Evolutionary conservation across 257 asterid species (phyloP), one percentile per base, ranked within the genome.

Genomic region (Salvia hispanica): DNA sequence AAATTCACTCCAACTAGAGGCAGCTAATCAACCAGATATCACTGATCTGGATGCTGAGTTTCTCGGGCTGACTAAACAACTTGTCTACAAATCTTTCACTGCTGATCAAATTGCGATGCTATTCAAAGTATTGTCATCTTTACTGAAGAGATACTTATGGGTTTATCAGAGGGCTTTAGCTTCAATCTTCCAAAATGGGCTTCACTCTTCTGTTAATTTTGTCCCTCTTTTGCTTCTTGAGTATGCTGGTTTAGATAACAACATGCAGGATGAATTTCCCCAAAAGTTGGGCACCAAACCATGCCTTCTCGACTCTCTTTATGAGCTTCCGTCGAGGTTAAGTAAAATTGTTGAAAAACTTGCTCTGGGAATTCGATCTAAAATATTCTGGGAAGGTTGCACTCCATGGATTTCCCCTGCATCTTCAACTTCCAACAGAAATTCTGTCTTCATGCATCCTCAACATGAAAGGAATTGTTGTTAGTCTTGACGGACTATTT

Each of bases 351-450:
- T 87, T 65, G 93, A 84, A 54, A 88, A 79, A 73, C 63, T 84
- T 72, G 78, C 88, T 76, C 51, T 75, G 54, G 99, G 92, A 28
- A 62, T 79, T 76, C 89, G 82, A 58, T 78, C 88, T 28, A 82
- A 85, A 74, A 73, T 84, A 53, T 78, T 88, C 69, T 94, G 96
- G 97, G 87, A 87, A 77, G 69, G 69, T 86, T 71, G 76, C 69
- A 15, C 74, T 91, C 81, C 96, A 88, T 83, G 99, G 99, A 15
- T 85, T 94, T 77, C 95, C 99, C 11, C 83, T 88, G 67, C 76
- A 81, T 76, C 68, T 72, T 73, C 88, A 75, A 56, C 76, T 65
- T 78, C 72, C 78, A 4, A 72, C 87, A 69, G 96, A 83, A 73
- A 70, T 83, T 78, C 70, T 94, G 47, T 83, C 95, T 33, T 94